Base-by-base conservation (phyloP, 768 basidiomycete genomes). In the Pleurotus platypus region DNA sequence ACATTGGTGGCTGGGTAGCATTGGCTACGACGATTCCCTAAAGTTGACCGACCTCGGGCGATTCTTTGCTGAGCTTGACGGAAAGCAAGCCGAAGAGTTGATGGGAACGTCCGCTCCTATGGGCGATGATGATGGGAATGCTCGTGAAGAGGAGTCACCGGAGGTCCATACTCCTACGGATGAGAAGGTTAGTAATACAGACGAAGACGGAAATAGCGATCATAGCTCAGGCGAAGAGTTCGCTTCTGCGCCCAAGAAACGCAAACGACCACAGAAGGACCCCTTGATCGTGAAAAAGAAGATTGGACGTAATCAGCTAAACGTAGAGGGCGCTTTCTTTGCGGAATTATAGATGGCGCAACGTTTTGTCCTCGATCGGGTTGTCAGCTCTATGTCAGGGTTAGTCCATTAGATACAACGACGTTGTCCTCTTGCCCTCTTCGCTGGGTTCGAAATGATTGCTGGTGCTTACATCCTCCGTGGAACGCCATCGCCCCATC, bases 1-100 rank as follows among this genome's bases (percentile, higher is more conserved):
- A 20, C 49, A 50, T 55, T 86, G 86, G 74, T 97, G 94, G 92
- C 81, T 94, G n/a, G 95, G 87, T 18, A 95, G 93, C 68, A 91
- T 85, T 22, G 92, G 92, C 27, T 94, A 98, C 62, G 95, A 98
- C 60, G 91, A 96, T 57, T 77, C 82, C 6, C 66, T 97, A 61
- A 88, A 87, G 66, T 72, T 98, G 73, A 95, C 93, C 24, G 89
- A 96, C 70, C 75, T 98, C 49, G 84, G 79, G 63, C 87, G 83
- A 37, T 82, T 93, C 47, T 88, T 96, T 20, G 16, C 51, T 24
- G 24, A 54, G 18, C 22, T 39, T 16, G 37, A 35, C 18, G 24
- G 38, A 37, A 9, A 54, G 18, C 39, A 24, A n/a, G 24, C 13
- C 38, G 39, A 54, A 20, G 39, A 42, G 6, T 39, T 22, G 22